Evolutionary conservation across 768 basidiomycete genomes (phyloP), one percentile per base, ranked within the genome.

Genomic region (Rhizopogon sp.): DNA sequence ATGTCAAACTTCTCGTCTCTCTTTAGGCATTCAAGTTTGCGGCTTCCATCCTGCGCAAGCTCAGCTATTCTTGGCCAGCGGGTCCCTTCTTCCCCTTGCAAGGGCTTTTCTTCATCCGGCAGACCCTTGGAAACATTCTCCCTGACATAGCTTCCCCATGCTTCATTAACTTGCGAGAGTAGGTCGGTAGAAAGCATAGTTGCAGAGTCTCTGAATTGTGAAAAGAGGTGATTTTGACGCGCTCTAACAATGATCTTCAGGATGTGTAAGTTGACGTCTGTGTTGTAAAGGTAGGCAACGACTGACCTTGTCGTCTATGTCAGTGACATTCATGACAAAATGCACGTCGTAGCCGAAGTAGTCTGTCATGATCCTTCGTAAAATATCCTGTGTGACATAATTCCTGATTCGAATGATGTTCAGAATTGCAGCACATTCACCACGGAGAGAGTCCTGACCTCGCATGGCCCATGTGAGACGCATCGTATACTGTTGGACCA

Each of bases 291-390:
- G 46, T 47, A n/a, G 56, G 22, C 5, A 20, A 40, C 17, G 16
- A 56, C 75, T 52, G 56, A 90, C 96, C 84, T 99, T 99, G 80
- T 98, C 97, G 65, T 99, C 97, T 58, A 99, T 97, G 71, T 99
- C 96, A 5, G 97, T 99, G 62, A 99, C 84, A 70, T 99, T 99
- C 93, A 97, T 97, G 43, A 98, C 96, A 66, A 98, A 97, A 69
- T 98, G 93, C 54, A 99, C 88, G 66, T 98, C 91, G 65, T 95
- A 98, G 25, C 91, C 90, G 72, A 98, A 98, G 73, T 96, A 98
- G 74, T 98, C 93, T 1, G 87, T 79, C 77, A 98, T 76, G 50
- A 99, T 91, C 47, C 97, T 68, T 49, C 94, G 79, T 39, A 98
- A 75, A 58, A 96, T 82, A 70, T 98, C 95, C 70, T 96, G 93